Conservation (phyloP, 208 protist species). For the Trichomonas vaginalis region DNA sequence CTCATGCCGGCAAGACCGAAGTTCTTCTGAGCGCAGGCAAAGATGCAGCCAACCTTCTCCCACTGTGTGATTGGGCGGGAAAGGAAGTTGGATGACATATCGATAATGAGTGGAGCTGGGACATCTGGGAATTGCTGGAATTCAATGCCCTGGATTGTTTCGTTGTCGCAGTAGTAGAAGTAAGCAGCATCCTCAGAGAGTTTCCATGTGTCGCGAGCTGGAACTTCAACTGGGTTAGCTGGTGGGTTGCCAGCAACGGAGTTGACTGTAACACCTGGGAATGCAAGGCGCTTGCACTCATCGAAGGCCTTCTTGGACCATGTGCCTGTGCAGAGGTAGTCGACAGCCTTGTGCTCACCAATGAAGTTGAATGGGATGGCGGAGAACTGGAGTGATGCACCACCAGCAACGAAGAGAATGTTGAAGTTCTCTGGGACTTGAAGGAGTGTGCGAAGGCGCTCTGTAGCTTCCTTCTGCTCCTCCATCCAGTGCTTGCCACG, state of each 20-base stretch:
- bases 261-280: neutral
- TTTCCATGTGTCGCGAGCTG: neutral
- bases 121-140: slow-evolving; percentile 11
- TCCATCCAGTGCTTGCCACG: neutral
- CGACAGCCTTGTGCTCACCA: neutral
- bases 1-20: neutral
- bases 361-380: slow-evolving; percentile 8
- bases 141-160: slow-evolving; percentile 9
- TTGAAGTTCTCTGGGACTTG: slow-evolving; percentile 2
- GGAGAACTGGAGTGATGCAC: neutral
- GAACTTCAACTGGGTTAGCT: neutral
- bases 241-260: neutral
- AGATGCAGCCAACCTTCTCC: neutral
- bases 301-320: slow-evolving; percentile 16
- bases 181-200: neutral
- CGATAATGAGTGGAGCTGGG: neutral
- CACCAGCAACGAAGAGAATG: neutral
- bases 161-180: neutral
- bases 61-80: neutral
- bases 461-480: neutral
- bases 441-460: neutral
- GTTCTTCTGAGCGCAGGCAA: slow-evolving; percentile 11
- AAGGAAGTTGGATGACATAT: slow-evolving; percentile 5
- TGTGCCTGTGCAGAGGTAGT: neutral
- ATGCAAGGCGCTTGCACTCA: neutral